These are phyloP conservation scores for Angophora floribunda DNA, from an alignment of 345 rosid species.

Conservation along the genomic window DNA sequence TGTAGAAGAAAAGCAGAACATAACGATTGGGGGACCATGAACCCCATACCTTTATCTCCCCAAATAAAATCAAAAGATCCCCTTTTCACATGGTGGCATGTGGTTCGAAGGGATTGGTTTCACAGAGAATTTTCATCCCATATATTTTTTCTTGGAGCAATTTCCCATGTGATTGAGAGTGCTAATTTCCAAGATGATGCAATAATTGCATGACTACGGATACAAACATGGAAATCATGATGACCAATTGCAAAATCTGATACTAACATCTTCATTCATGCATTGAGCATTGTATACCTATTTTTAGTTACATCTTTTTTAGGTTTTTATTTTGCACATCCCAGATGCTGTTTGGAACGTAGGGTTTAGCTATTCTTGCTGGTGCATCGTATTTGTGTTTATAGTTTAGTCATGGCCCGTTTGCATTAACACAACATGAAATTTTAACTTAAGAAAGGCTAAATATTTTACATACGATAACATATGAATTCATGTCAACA, in stretches of 20 bases:
- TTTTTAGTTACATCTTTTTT: neutral
- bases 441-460: neutral
- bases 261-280: neutral
- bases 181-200: neutral
- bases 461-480: neutral
- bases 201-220: neutral
- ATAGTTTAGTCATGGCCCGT: neutral
- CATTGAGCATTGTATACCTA: neutral
- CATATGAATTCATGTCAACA: neutral
- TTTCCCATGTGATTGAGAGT: neutral
- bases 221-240: neutral
- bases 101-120: neutral
- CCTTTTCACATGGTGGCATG: slow-evolving; percentile 9
- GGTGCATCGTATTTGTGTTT: neutral
- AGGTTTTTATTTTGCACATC: neutral
- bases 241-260: neutral
- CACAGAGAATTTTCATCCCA: neutral
- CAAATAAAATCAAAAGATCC: slow-evolving; percentile 2
- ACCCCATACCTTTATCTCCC: slow-evolving; percentile 1
- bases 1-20: neutral
- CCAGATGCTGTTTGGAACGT: neutral
- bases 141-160: neutral
- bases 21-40: slow-evolving; percentile 4
- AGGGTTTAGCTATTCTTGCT: neutral
- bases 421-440: neutral